Percentiles rank a stretch among this genome's conserved stretches.
phyloP scores from a whole-genome alignment of 177 flowering plant species.

The Vitis hybrid region DNA sequence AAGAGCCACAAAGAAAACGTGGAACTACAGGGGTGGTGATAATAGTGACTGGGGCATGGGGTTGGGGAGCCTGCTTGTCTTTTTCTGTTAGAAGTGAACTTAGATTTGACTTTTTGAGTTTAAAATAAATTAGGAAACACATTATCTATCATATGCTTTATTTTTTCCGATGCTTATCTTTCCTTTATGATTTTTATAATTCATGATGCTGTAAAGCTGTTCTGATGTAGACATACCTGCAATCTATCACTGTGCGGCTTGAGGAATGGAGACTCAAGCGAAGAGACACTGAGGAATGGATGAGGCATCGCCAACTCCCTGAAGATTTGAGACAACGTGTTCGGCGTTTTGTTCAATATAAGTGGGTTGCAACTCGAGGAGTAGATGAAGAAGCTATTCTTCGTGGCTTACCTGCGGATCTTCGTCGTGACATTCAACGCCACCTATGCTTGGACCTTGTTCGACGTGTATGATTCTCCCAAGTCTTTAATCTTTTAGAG shows the following conservation, averaged over 20 bases:
- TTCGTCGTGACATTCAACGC: conserved; percentile 87
- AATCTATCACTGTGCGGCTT: conserved; percentile 79
- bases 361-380: conserved; percentile 95
- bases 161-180: background rate
- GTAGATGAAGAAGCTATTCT: conserved; percentile 84
- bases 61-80: too few relatives aligned
- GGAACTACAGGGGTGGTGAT: too few relatives aligned
- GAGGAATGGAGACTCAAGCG: conserved; percentile 95
- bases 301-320: conserved; percentile 91
- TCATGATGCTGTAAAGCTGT: background rate
- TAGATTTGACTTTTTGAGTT: too few relatives aligned
- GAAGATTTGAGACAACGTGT: conserved; percentile 69
- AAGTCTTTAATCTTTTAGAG: background rate
- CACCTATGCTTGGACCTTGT: conserved; percentile 95
- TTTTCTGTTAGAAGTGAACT: too few relatives aligned
- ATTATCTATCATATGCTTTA: background rate
- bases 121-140: background rate
- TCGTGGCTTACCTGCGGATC: conserved; percentile 76
- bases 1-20: too few relatives aligned
- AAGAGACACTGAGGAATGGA: conserved; percentile 97
- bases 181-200: background rate
- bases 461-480: conserved; percentile 64
- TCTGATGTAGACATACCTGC: conserved; percentile 79
- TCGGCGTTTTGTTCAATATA: conserved; percentile 82
- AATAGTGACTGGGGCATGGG: too few relatives aligned